phyloP scores from a whole-genome alignment of 805 yeast genomes.

The Sugiyamaella boreocaroliniensis region DNA sequence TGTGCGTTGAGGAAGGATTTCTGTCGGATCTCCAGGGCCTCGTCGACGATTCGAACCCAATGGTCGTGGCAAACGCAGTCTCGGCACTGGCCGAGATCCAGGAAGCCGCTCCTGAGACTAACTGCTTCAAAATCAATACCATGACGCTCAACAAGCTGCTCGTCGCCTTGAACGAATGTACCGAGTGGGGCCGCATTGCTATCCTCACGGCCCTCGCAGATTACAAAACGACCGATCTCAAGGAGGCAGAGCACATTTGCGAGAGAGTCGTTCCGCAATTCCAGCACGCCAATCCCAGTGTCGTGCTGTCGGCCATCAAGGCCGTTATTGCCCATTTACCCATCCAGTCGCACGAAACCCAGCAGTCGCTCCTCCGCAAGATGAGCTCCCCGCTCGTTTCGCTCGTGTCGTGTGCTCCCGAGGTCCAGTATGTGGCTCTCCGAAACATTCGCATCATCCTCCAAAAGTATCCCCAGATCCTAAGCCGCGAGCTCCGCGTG shows the following conservation, averaged over 20 bases:
- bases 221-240: conserved; percentile 47
- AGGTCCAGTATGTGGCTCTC: conserved; percentile 88
- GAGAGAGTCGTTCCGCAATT: conserved; percentile 90
- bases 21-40: conserved; percentile 58
- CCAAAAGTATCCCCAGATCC: conserved; percentile 77
- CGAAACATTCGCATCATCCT: conserved; percentile 84
- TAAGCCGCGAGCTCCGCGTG: conserved; percentile 74
- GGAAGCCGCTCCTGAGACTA: conserved; percentile 51
- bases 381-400: conserved; percentile 83
- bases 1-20: conserved; percentile 85
- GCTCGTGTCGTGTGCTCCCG: conserved; percentile 80
- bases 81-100: conserved; percentile 79
- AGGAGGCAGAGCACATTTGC: conserved; percentile 76
- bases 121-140: conserved; percentile 39
- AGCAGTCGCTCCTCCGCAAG: conserved; percentile 50
- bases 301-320: conserved; percentile 78
- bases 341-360: conserved; percentile 33
- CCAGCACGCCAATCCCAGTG: conserved; percentile 95
- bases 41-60: conserved; percentile 83
- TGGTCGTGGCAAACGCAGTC: conserved; percentile 94
- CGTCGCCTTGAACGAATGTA: conserved; percentile 87
- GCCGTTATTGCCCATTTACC: conserved; percentile 60
- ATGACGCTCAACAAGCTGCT: conserved; percentile 50
- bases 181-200: conserved; percentile 98
- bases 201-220: conserved; percentile 76